Conservation (phyloP, 306 rosid genomes). For the Vigna radiata region DNA sequence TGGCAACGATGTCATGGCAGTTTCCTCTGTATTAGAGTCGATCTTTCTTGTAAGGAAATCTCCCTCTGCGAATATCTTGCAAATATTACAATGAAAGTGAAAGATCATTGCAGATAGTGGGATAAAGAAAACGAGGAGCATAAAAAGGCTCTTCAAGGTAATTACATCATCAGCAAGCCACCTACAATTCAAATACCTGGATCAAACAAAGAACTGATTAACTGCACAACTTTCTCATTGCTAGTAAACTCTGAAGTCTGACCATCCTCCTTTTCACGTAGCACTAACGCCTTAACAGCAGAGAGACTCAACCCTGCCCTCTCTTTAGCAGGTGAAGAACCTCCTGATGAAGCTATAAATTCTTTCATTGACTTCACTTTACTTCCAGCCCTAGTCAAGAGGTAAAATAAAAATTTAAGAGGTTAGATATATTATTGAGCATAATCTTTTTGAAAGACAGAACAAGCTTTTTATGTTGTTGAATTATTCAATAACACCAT, state of each 20-base stretch:
- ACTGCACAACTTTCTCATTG: slow-evolving; percentile 67
- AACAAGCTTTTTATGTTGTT: slow-evolving; percentile 26
- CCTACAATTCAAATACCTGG: slow-evolving; percentile 71
- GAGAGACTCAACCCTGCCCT: slow-evolving; percentile 79
- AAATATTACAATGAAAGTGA: slow-evolving; percentile 81
- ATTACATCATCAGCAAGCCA: slow-evolving; percentile 43
- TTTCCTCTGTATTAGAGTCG: slow-evolving; percentile 58
- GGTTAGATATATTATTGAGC: slow-evolving; percentile 21
- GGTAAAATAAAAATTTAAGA: slow-evolving; percentile 45
- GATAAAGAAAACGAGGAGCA: slow-evolving; percentile 26
- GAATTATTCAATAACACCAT: slow-evolving; percentile 17
- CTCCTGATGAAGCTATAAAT: slow-evolving; percentile 62
- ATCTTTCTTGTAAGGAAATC: slow-evolving; percentile 79
- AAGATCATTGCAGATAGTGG: slow-evolving; percentile 65
- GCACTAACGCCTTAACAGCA: slow-evolving; percentile 80
- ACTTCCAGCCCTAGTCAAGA: slow-evolving; percentile 77
- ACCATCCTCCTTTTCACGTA: slow-evolving; percentile 87
- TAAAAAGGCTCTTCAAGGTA: slow-evolving; percentile 31
- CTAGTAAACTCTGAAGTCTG: slow-evolving; percentile 62
- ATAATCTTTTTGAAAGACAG: slow-evolving; percentile 28
- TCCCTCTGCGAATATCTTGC: slow-evolving; percentile 95
- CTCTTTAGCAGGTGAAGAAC: slow-evolving; percentile 79
- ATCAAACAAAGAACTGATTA: slow-evolving; percentile 77
- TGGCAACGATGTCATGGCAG: slow-evolving; percentile 60
- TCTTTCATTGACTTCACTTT: slow-evolving; percentile 83